phyloP scores from a whole-genome alignment of 2,329 filamentous ascomycete species.

The Alternaria ethzedia region DNA sequence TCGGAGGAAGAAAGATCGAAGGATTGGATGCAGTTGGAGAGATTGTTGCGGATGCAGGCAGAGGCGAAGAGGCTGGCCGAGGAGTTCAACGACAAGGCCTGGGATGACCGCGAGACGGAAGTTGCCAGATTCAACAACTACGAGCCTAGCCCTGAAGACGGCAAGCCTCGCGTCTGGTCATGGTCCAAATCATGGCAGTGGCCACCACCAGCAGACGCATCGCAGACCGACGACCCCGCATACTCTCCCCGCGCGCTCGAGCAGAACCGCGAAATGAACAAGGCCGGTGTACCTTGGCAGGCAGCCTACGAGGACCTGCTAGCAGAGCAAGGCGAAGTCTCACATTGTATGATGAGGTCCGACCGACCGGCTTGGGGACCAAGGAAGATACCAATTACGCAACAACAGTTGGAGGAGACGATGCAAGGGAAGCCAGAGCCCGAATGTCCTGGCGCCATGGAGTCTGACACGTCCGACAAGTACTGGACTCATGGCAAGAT shows the following conservation, averaged over 20 bases:
- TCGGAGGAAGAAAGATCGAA: conserved; percentile 2
- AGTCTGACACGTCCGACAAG: background rate
- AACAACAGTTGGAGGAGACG: background rate
- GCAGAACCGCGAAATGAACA: conserved; percentile 48
- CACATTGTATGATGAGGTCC: conserved; percentile 2
- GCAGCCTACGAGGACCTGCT: conserved; percentile 67
- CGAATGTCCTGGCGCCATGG: conserved; percentile 13
- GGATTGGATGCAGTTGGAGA: background rate
- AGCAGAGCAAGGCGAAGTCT: conserved; percentile 33
- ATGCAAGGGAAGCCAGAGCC: background rate
- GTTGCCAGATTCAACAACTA: background rate
- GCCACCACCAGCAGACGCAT: conserved; percentile 21
- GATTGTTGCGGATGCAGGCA: conserved; percentile 7
- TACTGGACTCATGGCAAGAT: background rate
- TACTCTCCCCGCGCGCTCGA: conserved; percentile 65
- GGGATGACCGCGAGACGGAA: conserved; percentile 1
- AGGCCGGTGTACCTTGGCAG: conserved; percentile 56
- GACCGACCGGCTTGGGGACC: conserved; percentile 12
- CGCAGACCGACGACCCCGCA: conserved; percentile 5
- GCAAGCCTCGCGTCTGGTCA: conserved; percentile 10
- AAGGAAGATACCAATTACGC: background rate
- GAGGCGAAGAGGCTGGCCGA: conserved; percentile 12
- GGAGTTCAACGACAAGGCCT: conserved; percentile 12
- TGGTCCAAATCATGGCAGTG: conserved; percentile 27
- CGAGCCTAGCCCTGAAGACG: background rate